Evolutionary conservation across 148 eudicot species (phyloP), one percentile per base, ranked within the genome.

Genomic region (Dianthus caryophyllus): DNA sequence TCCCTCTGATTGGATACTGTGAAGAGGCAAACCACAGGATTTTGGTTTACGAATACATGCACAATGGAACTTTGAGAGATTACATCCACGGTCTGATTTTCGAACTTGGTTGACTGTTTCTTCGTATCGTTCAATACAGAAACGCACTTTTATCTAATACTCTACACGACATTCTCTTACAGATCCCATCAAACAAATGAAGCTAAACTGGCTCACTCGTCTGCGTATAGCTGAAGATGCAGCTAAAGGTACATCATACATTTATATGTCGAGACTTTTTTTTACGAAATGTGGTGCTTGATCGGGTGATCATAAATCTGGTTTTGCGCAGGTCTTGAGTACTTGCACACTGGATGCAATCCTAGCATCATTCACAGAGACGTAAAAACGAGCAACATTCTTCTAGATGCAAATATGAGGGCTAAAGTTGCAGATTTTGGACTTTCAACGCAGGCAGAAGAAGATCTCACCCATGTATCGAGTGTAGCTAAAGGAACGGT

Each of bases 381-480:
- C 56, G 97, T 94, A 44, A 94, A 94, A 85, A 94, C 99, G 36
- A 94, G 99, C 82, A 94, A 90, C 58, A 90, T 94, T 62, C 96
- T 94, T 54, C 79, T 94, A 57, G 99, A 94, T 77, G 81, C 82
- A 67, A 85, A 94, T 66, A 94, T 94, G 99, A 90, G 96, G 74
- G 99, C 99, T 41, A 94, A 90, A 79, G 90, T 94, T 30, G 89
- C 97, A 20, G 93, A 90, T 78, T 94, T 90, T 64, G 99, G 99
- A 67, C 92, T 94, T 44, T 90, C 99, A 59, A 82, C 89, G 70
- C 89, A 84, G 73, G 86, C 90, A 48, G 96, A 87, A 70, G 99
- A 94, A 76, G 92, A 94, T 71, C 82, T 84, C 68, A 90, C 96
- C 27, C 96, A 94, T 65, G 67, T 88, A 73, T 90, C 97, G 65